Base-by-base conservation (phyloP, 2,329 filamentous ascomycete species). In the Monosporascus sp. region DNA sequence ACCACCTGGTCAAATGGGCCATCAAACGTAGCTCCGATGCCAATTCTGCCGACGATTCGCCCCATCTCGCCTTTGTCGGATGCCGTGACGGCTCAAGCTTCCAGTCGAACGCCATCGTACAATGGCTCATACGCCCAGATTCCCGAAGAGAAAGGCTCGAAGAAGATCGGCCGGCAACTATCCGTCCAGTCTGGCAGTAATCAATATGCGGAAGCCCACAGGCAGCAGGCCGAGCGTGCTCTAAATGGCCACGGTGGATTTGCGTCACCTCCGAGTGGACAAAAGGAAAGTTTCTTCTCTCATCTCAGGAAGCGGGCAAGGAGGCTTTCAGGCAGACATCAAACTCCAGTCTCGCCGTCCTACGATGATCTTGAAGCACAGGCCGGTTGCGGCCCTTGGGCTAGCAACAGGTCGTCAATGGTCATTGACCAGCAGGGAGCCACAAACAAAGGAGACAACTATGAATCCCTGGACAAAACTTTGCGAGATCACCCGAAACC, bases 281-380 rank as follows among this genome's bases (percentile, higher is more conserved):
- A 91, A 53, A 95, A 95, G 67, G 94, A 99, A 70, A 90, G 94
- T 71, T 99, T 99, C 77, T 99, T 99, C 74, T 97, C 94, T 1
- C 94, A 99, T 68, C 80, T 99, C 7, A 84, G 94, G 53, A 99
- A 99, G 73, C 87, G 93, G 50, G 94, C 95, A 27, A 84, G 94
- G 62, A 83, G 94, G 61, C 86, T 99, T 56, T 99, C 94, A 25
- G 94, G 94, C 47, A 86, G 93, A 53, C 91, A 96, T 66, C 89
- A 93, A 67, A 86, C 85, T 15, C 87, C 90, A 7, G 83, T 88
- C 54, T 89, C 90, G 18, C 88, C 90, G 8, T 83, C 81, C 44
- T 85, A 86, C 52, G 92, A 97, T 62, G 93, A 97, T 65, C 77
- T 96, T 51, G 94, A 97, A 70, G 88, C 91, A n/a, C 92, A 93